These are phyloP conservation scores for Lojkania enalia DNA, from an alignment of 2,329 filamentous ascomycete species.

Conservation along the genomic window DNA sequence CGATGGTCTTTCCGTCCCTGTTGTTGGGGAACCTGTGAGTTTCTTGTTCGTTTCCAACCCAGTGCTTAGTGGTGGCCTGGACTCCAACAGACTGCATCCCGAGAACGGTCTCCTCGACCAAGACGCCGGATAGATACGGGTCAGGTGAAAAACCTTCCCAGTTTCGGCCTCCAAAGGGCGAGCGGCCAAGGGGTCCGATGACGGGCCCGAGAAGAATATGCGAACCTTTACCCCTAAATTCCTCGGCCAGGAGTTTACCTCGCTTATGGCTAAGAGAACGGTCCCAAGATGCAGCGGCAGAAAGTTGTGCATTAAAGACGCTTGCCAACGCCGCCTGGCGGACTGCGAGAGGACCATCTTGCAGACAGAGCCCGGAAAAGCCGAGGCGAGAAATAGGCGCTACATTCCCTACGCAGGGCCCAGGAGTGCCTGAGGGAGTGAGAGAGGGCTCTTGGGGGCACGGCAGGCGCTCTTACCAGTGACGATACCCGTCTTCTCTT, in stretches of 20 bases:
- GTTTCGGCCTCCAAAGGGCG: conserved; percentile 45
- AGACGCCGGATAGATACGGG: conserved; percentile 47
- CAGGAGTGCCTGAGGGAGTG: conserved; percentile 20
- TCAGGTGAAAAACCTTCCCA: conserved; percentile 52
- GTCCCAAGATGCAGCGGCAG: conserved; percentile 48
- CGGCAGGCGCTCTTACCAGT: conserved; percentile 27
- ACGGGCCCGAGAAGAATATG: conserved; percentile 57
- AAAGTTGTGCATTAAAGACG: conserved; percentile 44
- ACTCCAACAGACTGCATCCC: conserved; percentile 48
- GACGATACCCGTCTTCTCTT: conserved; percentile 42
- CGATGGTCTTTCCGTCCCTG: conserved; percentile 49
- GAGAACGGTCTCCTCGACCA: conserved; percentile 41
- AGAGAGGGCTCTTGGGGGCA: neutral
- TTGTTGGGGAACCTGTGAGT: conserved; percentile 40
- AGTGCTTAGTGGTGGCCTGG: conserved; percentile 54
- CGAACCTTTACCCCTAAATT: conserved; percentile 40
- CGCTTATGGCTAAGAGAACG: conserved; percentile 37
- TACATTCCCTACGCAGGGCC: conserved; percentile 42
- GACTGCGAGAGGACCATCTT: conserved; percentile 45
- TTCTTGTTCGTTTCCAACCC: conserved; percentile 65
- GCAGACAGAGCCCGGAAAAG: conserved; percentile 47
- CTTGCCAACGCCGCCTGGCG: conserved; percentile 34
- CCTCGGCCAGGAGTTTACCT: conserved; percentile 36
- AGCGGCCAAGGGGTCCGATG: conserved; percentile 47
- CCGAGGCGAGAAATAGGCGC: conserved; percentile 42